These are phyloP conservation scores for Aspergillus eucalypticola DNA, from an alignment of 2,329 filamentous ascomycete genomes.

Conservation along the genomic window DNA sequence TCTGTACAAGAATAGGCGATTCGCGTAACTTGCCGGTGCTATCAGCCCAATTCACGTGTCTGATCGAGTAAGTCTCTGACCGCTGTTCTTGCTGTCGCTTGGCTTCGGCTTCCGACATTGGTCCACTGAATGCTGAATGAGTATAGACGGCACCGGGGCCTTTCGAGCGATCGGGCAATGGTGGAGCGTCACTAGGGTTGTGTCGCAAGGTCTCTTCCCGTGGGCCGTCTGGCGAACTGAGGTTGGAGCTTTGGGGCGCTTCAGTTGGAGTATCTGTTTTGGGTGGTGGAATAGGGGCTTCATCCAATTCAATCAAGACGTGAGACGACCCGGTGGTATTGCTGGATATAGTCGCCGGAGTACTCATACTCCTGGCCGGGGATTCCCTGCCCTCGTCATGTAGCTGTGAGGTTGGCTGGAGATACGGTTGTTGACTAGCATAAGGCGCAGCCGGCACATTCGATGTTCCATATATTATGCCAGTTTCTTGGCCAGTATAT, in stretches of 20 bases:
- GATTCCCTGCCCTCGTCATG: conserved; percentile 15
- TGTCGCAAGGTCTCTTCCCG: background rate
- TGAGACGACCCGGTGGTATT: conserved; percentile 34
- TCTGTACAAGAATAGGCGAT: conserved; percentile 90
- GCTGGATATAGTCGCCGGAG: conserved; percentile 26
- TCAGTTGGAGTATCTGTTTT: conserved; percentile 9
- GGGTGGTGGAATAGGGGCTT: conserved; percentile 9
- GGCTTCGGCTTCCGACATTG: conserved; percentile 33
- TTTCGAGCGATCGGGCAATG: conserved; percentile 13
- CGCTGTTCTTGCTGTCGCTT: conserved; percentile 48
- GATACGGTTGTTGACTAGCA: background rate
- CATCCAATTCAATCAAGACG: conserved; percentile 34
- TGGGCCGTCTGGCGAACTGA: background rate
- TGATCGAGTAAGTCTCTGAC: conserved; percentile 86
- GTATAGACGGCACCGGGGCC: conserved; percentile 3
- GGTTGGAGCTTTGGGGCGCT: background rate
- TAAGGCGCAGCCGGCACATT: background rate
- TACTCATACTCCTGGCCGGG: conserved; percentile 22
- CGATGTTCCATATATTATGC: conserved; percentile 16
- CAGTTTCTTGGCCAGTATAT: conserved; percentile 15
- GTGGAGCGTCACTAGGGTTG: conserved; percentile 8
- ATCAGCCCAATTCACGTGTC: conserved; percentile 85
- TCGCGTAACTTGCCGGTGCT: conserved; percentile 63
- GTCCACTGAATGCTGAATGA: conserved; percentile 12
- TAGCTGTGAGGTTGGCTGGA: conserved; percentile 10